Evolutionary conservation across 2,329 filamentous ascomycete genomes (phyloP).

Genomic region (Pseudogymnoascus destructans): DNA sequence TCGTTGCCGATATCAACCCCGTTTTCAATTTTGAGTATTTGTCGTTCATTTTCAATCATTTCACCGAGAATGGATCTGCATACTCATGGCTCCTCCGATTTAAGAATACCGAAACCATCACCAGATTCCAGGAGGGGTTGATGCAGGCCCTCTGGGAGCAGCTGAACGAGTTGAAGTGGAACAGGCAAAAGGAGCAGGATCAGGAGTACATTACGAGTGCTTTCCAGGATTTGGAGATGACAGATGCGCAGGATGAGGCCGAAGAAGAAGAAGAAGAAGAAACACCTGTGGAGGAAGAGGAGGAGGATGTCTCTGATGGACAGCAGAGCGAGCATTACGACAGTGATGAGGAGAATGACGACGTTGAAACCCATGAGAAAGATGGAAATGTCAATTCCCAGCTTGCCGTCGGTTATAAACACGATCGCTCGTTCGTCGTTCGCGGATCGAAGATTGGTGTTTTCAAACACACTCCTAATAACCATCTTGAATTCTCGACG

Average conservation of each 20-base stretch:
- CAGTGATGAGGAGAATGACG: conserved; percentile 67
- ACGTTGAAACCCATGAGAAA: conserved; percentile 51
- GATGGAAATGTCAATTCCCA: conserved; percentile 85
- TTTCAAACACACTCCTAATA: conserved; percentile 90
- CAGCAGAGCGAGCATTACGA: conserved; percentile 62
- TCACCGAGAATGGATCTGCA: conserved; percentile 72
- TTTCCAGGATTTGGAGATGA: conserved; percentile 88
- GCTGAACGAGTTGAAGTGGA: conserved; percentile 87
- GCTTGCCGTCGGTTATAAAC: conserved; percentile 90
- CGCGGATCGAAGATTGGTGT: conserved; percentile 96
- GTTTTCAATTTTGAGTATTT: conserved; percentile 98
- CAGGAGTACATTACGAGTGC: conserved; percentile 90
- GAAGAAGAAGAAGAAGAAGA: conserved; percentile 38
- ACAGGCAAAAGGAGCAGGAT: conserved; percentile 81
- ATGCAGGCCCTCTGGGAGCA: conserved; percentile 97
- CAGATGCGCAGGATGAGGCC: conserved; percentile 52
- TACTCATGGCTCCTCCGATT: conserved; percentile 95
- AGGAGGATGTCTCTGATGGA: conserved; percentile 47
- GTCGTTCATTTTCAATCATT: conserved; percentile 99
- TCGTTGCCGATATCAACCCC: conserved; percentile 86
- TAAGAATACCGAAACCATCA: conserved; percentile 65
- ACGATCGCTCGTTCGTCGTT: conserved; percentile 93
- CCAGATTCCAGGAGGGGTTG: conserved; percentile 82
- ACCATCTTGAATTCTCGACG: conserved; percentile 88
- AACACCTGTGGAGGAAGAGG: conserved; percentile 29